These are phyloP conservation scores for Lactarius tabidus DNA, from an alignment of 768 basidiomycete genomes.

Conservation along the genomic window DNA sequence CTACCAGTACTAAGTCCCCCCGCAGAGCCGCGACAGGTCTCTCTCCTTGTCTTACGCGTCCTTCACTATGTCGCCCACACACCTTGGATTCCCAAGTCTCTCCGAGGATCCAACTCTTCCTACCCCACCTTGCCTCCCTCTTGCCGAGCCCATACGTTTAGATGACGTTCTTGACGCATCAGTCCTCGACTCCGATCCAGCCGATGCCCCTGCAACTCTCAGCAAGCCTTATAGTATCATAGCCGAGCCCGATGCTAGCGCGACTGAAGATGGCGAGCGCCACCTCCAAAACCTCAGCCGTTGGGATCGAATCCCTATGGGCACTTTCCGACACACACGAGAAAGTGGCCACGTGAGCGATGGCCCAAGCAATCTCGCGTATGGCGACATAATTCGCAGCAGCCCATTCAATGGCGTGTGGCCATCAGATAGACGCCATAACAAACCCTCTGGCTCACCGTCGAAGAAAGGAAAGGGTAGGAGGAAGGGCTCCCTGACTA, in stretches of 20 bases:
- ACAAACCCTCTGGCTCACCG: constrained; percentile 25
- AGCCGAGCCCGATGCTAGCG: constrained; percentile 20
- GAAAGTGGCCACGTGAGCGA: constrained; percentile 31
- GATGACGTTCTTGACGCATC: constrained; percentile 77
- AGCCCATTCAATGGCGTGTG: constrained; percentile 27
- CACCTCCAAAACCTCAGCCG: constrained; percentile 51
- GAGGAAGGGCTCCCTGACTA: constrained; percentile 31
- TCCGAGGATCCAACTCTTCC: constrained; percentile 35
- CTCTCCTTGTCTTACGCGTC: constrained; percentile 32
- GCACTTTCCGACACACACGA: constrained; percentile 65
- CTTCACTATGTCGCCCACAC: constrained; percentile 32
- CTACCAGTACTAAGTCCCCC: constrained; percentile 21
- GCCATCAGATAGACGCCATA: constrained; percentile 23
- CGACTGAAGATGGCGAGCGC: constrained; percentile 33
- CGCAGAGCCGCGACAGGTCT: constrained; percentile 33
- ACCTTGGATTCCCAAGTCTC: constrained; percentile 25
- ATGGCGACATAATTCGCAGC: constrained; percentile 20
- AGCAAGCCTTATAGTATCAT: constrained; percentile 20
- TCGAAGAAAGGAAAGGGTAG: constrained; percentile 32
- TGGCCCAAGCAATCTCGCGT: constrained; percentile 19
- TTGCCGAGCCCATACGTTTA: constrained; percentile 52
- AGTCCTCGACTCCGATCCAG: constrained; percentile 56
- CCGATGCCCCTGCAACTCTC: constrained; percentile 19
- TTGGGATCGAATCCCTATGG: constrained; percentile 73
- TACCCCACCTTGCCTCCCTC: constrained; percentile 31